These are phyloP conservation scores for Cutaneotrichosporon daszewskae DNA, from an alignment of 1,284 basidiomycete genomes.

Conservation along the genomic window DNA sequence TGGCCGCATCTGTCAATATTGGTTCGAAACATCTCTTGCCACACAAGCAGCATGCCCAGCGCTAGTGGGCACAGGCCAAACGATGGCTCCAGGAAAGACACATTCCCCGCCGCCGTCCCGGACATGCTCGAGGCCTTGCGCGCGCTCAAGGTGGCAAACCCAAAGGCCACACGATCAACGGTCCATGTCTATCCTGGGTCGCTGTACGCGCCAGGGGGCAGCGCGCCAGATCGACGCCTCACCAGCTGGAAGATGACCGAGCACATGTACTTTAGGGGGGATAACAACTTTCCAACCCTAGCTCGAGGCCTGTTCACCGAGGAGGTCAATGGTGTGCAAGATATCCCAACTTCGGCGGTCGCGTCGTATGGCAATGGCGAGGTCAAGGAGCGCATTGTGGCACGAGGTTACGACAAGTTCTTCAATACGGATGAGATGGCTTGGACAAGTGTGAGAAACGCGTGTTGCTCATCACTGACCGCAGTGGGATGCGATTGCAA, in stretches of 20 bases:
- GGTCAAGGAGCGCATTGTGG: slow-evolving; percentile 61
- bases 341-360: slow-evolving; percentile 28
- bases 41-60: too few relatives aligned
- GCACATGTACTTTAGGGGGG: slow-evolving; percentile 80
- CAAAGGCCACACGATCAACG: slow-evolving; percentile 36
- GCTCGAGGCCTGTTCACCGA: slow-evolving; percentile 79
- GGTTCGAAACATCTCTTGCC: too few relatives aligned
- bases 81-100: slow-evolving; percentile 5
- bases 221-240: slow-evolving; percentile 45
- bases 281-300: slow-evolving; percentile 84
- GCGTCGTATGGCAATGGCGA: slow-evolving; percentile 16
- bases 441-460: slow-evolving; percentile 75
- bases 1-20: too few relatives aligned
- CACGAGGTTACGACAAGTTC: slow-evolving; percentile 96
- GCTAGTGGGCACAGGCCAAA: too few relatives aligned
- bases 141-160: slow-evolving; percentile 26
- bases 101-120: slow-evolving; percentile 24
- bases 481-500: slow-evolving; percentile 73
- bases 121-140: slow-evolving; percentile 32
- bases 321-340: slow-evolving; percentile 30
- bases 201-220: slow-evolving; percentile 24
- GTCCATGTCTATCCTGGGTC: slow-evolving; percentile 37
- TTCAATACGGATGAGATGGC: slow-evolving; percentile 95
- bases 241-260: slow-evolving; percentile 95
- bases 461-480: slow-evolving; percentile 1